Conservation (phyloP, 2,329 filamentous ascomycete genomes). For the Fusarium sp. region DNA sequence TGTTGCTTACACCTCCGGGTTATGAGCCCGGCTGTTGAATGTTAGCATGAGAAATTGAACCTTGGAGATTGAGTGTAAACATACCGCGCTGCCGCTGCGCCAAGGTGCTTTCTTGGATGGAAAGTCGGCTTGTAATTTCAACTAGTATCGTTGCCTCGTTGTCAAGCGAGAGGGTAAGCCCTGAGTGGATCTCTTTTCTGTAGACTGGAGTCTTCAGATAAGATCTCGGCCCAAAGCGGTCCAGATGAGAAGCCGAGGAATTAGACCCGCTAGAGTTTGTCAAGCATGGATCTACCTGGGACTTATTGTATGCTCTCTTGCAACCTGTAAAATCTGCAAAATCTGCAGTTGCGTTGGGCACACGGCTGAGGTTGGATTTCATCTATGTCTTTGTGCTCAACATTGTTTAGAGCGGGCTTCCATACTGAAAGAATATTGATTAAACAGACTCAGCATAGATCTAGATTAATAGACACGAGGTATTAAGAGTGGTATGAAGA, state of each 20-base stretch:
- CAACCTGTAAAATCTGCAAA: too few relatives aligned
- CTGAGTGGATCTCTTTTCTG: background rate
- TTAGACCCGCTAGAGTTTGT: background rate
- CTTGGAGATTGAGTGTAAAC: background rate
- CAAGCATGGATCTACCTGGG: too few relatives aligned
- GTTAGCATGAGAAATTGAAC: background rate
- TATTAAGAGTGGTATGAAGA: too few relatives aligned
- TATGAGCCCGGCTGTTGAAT: background rate
- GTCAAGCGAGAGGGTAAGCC: background rate
- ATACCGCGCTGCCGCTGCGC: background rate
- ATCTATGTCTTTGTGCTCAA: too few relatives aligned
- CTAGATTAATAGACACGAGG: too few relatives aligned
- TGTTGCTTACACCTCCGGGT: slow-evolving; percentile 2
- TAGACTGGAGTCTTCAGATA: background rate
- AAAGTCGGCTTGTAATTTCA: background rate
- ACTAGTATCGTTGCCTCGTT: background rate
- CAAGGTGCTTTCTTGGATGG: slow-evolving; percentile 2
- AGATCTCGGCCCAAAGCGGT: background rate
- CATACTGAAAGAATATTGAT: too few relatives aligned
- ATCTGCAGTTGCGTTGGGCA: too few relatives aligned
- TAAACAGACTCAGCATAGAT: too few relatives aligned
- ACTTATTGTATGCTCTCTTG: too few relatives aligned
- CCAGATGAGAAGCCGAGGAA: background rate
- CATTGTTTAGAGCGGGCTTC: too few relatives aligned
- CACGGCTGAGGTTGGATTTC: too few relatives aligned